These are phyloP conservation scores for Isoetes taiwanensis DNA, from an alignment of 75 land plant genomes.

Conservation along the genomic window DNA sequence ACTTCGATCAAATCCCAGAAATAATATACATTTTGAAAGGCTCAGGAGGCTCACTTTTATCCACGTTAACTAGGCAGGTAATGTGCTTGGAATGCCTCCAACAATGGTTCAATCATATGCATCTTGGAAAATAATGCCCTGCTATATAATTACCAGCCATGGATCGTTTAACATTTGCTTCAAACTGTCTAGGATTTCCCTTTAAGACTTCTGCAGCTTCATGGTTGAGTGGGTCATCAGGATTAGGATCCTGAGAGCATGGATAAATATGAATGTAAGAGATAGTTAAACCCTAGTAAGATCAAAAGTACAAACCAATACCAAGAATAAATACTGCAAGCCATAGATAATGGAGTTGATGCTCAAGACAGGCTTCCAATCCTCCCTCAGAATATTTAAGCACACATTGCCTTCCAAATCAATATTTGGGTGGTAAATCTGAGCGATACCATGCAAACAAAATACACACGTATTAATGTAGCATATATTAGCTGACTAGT, in stretches of 20 bases:
- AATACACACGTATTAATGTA: too few species aligned
- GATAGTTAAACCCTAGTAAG: neutral
- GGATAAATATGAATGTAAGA: neutral
- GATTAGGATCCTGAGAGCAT: conserved; percentile 52
- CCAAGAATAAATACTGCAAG: conserved; percentile 62
- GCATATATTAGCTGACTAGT: too few species aligned
- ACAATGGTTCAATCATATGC: too few species aligned
- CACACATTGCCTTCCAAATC: conserved; percentile 91
- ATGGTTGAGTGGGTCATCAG: conserved; percentile 67
- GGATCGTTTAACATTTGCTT: conserved; percentile 53
- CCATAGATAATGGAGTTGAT: conserved; percentile 76
- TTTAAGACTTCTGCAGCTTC: conserved; percentile 63
- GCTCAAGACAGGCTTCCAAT: conserved; percentile 80
- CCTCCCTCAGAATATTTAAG: conserved; percentile 75
- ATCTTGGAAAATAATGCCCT: conserved; percentile 32
- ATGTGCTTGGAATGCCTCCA: too few species aligned
- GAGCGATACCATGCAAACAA: neutral
- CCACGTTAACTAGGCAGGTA: too few species aligned
- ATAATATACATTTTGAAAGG: too few species aligned
- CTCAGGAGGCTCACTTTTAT: too few species aligned
- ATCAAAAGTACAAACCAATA: conserved; percentile 11
- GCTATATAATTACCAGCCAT: conserved; percentile 62
- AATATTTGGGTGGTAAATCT: conserved; percentile 84
- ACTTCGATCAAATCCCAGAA: too few species aligned
- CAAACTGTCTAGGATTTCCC: conserved; percentile 45